Percentiles rank a stretch among this genome's conserved stretches.
These are phyloP conservation scores for Thielaviopsis musarum DNA, from an alignment of 2,329 filamentous ascomycete species.

Conservation along the genomic window DNA sequence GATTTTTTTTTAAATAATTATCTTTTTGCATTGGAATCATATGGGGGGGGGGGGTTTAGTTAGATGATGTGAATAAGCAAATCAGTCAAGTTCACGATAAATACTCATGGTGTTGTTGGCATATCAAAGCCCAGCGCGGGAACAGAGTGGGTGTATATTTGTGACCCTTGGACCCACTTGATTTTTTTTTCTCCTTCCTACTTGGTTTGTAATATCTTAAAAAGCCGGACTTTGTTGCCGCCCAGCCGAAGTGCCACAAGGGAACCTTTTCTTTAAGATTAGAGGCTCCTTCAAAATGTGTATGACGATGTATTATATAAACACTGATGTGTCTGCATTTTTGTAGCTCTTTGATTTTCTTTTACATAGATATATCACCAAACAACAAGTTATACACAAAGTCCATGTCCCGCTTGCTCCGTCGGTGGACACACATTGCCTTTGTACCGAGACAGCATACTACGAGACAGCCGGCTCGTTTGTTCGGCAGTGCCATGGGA, in stretches of 20 bases:
- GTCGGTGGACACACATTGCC: background rate
- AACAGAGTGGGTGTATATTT: background rate
- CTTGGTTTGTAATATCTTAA: too few species aligned
- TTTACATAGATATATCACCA: background rate
- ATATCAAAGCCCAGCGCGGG: background rate
- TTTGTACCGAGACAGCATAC: background rate
- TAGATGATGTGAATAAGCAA: too few species aligned
- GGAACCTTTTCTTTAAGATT: background rate
- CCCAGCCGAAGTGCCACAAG: too few species aligned
- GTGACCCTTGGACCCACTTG: background rate
- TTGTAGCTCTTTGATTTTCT: background rate
- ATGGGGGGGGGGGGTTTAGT: too few species aligned
- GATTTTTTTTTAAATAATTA: too few species aligned
- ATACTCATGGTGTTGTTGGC: background rate
- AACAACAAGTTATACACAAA: too few species aligned
- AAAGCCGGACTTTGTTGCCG: too few species aligned
- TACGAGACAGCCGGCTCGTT: background rate
- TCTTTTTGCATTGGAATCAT: too few species aligned
- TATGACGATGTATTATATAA: background rate
- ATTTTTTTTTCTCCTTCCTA: background rate
- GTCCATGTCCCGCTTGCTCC: background rate
- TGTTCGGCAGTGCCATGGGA: background rate
- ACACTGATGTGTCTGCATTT: background rate
- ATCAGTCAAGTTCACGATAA: too few species aligned
- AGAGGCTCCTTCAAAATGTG: background rate